These are phyloP conservation scores for Glycine latifolia DNA, from an alignment of 306 rosid genomes.

Conservation along the genomic window DNA sequence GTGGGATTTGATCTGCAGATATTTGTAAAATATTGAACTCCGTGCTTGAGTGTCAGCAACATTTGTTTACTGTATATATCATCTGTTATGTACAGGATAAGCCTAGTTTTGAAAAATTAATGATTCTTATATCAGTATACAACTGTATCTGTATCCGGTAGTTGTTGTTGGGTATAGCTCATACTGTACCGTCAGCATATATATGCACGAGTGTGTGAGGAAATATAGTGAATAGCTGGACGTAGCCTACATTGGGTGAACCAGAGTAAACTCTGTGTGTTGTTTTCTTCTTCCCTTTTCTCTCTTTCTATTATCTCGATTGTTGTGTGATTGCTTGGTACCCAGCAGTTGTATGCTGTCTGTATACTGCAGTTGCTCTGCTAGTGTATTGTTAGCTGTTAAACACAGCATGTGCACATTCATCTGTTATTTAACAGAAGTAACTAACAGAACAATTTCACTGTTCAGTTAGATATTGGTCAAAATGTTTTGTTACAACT, in stretches of 20 bases:
- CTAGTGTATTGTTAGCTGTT: constrained; percentile 13
- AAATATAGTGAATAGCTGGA: too few species aligned
- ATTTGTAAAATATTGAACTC: constrained; percentile 25
- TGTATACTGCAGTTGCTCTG: background rate
- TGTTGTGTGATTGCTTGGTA: too few species aligned
- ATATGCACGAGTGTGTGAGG: too few species aligned
- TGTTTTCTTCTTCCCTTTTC: too few species aligned
- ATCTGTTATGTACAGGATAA: constrained; percentile 26
- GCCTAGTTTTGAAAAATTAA: constrained; percentile 1
- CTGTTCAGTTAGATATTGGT: background rate
- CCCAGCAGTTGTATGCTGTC: background rate
- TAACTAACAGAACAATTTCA: background rate
- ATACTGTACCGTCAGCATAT: too few species aligned
- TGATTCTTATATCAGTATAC: background rate
- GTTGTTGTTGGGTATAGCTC: too few species aligned
- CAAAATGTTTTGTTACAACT: background rate
- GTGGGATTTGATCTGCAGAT: constrained; percentile 38
- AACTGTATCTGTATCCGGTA: background rate
- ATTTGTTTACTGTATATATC: constrained; percentile 23
- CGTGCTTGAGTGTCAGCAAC: constrained; percentile 4
- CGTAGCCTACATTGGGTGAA: too few species aligned
- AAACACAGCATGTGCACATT: background rate
- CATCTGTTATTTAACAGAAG: background rate
- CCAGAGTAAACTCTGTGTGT: too few species aligned
- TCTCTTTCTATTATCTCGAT: too few species aligned